A percentile compares a stretch with the other conserved stretches of the same genome.
Evolutionary conservation across 305 asterid species (phyloP).

Genomic region (Coffea humblotiana): DNA sequence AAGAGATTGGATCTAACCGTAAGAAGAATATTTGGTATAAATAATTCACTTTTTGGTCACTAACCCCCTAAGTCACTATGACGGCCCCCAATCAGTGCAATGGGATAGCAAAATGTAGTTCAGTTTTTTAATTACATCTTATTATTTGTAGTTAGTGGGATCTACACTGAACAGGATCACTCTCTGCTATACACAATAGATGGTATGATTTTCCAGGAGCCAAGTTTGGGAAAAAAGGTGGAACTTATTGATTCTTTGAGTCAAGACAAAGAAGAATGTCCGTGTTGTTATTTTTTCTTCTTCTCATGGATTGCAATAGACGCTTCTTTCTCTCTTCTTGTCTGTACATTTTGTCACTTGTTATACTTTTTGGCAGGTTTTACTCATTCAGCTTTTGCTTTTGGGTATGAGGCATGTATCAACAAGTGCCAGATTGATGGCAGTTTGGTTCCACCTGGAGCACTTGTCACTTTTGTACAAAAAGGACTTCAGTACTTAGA

Average conservation of each 20-base stretch:
- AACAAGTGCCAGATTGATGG: conserved; percentile 33
- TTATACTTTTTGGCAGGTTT: conserved; percentile 32
- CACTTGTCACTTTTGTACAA: conserved; percentile 41
- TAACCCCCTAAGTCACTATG: no score
- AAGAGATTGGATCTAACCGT: no score
- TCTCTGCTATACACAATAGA: neutral
- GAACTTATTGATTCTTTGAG: neutral
- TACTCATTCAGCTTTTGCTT: conserved; percentile 40
- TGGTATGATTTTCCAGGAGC: neutral
- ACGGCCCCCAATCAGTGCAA: no score
- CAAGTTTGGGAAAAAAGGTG: neutral
- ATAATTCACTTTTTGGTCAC: no score
- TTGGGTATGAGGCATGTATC: conserved; percentile 43
- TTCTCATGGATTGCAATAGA: neutral
- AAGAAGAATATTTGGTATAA: no score
- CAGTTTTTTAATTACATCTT: neutral
- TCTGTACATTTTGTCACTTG: neutral
- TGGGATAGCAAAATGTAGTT: no score
- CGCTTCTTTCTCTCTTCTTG: neutral
- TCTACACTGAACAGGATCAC: neutral
- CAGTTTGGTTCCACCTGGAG: conserved; percentile 40
- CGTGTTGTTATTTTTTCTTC: neutral
- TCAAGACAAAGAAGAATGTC: neutral
- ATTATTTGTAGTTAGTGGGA: no score
- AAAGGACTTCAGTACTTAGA: conserved; percentile 48